Base-by-base conservation (phyloP, 179 eudicot genomes). In the Spinacia oleracea region DNA sequence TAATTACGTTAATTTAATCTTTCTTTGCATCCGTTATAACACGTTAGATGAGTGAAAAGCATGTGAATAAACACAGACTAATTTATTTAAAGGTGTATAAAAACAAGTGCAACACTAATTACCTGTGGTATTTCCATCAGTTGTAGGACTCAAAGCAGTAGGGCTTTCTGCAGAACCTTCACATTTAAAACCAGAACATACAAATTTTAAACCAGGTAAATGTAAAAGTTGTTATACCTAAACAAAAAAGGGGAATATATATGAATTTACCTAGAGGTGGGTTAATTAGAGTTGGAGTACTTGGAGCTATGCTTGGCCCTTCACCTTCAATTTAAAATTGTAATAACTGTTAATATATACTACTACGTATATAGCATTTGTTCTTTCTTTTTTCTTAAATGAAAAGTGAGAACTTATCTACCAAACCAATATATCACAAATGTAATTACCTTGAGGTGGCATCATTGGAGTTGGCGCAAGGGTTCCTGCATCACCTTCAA, bases 401-500 rank as follows among this genome's bases (percentile, higher is more conserved):
- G 40, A 38, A 38, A 38, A 38, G 0, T 38, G 40, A 38, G 0
- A 38, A 38, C 6, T 1, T 38, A 38, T 38, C 40, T 6, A 3
- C 50, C 15, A 46, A 46, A 12, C 51, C 51, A 60, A 60, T 21
- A 55, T 16, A 60, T 1, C 3, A 6, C 6, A 63, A 31, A 63
- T 31, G n/a, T 29, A 29, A 63, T 29, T 63, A 63, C 68, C 68
- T 63, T 4, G 68, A 14, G 40, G 43, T 69, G 14, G 51, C 29
- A 10, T 43, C 72, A 38, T 69, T 42, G 51, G 72, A 69, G 15
- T 11, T 69, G 29, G 72, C 10, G 72, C 51, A 42, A 43, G 53
- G 53, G 32, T 69, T 21, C 53, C 18, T 42, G 72, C 50, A 42
- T 18, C 72, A 42, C 72, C 72, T 69, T 69, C 32, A 23, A 69